These are phyloP conservation scores for Camelina neglecta DNA, from an alignment of 345 rosid genomes.

Conservation along the genomic window DNA sequence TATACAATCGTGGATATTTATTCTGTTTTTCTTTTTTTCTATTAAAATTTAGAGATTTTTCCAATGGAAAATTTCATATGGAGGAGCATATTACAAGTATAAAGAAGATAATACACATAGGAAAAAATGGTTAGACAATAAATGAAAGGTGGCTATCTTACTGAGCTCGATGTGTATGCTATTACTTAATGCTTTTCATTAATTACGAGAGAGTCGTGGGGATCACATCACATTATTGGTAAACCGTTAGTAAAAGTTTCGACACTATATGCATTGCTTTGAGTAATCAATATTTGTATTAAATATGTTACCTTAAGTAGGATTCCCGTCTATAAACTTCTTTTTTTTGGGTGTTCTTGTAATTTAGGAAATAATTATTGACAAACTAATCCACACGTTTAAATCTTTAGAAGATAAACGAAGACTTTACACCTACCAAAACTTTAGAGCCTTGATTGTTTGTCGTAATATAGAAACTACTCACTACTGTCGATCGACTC, in stretches of 20 bases:
- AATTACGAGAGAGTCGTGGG: conserved; percentile 33
- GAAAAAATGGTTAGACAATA: conserved; percentile 39
- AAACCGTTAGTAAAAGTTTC: conserved; percentile 8
- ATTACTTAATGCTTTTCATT: conserved; percentile 34
- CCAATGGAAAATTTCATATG: neutral
- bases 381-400: conserved; percentile 10
- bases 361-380: conserved; percentile 16
- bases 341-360: conserved; percentile 5
- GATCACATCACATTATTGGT: conserved; percentile 33
- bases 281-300: neutral
- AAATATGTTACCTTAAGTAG: conserved; percentile 23
- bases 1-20: conserved; percentile 18
- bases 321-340: neutral
- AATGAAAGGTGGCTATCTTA: conserved; percentile 44
- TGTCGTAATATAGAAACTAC: conserved; percentile 5
- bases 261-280: conserved; percentile 18
- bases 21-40: neutral
- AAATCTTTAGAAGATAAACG: conserved; percentile 2
- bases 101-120: conserved; percentile 22
- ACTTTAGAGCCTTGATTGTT: neutral
- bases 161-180: conserved; percentile 31
- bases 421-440: conserved; percentile 26
- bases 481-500: neutral
- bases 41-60: conserved; percentile 7
- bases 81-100: conserved; percentile 33